A percentile compares a stretch with the other conserved stretches of the same genome.
phyloP scores from a whole-genome alignment of 441 rosid species.

The California macrophylla region DNA sequence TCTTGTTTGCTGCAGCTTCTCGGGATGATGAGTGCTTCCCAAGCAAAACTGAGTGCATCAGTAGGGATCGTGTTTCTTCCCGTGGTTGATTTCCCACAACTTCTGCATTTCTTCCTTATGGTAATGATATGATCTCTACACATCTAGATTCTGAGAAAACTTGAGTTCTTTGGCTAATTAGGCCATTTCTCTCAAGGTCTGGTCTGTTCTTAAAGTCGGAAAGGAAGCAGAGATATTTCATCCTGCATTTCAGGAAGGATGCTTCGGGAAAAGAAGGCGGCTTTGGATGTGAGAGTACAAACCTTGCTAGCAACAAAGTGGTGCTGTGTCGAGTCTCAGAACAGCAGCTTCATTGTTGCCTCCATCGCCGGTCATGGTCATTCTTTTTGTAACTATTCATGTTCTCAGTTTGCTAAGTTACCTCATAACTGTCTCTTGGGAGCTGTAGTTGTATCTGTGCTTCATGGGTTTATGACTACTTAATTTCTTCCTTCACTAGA shows the following conservation, averaged over 20 bases:
- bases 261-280: not conserved
- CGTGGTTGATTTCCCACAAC: not conserved
- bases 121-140: not conserved
- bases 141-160: not conserved
- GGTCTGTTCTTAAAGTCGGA: not conserved
- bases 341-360: not conserved
- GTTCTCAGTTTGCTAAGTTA: not conserved
- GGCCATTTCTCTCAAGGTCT: not conserved
- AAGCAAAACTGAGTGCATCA: not conserved
- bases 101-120: not conserved
- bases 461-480: not conserved
- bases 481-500: too few species aligned
- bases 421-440: not conserved
- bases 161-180: not conserved
- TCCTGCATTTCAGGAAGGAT: not conserved
- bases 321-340: not conserved
- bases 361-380: not conserved
- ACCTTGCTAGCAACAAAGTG: not conserved
- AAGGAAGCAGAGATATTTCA: not conserved
- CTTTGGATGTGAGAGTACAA: not conserved
- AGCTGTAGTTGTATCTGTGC: not conserved
- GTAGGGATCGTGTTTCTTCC: not conserved
- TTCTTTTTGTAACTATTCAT: not conserved
- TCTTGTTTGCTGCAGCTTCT: not conserved
- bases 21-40: not conserved